phyloP scores from a whole-genome alignment of 225 moss, liverwort and hornwort genomes.

The Pseudoscleropodium purum region DNA sequence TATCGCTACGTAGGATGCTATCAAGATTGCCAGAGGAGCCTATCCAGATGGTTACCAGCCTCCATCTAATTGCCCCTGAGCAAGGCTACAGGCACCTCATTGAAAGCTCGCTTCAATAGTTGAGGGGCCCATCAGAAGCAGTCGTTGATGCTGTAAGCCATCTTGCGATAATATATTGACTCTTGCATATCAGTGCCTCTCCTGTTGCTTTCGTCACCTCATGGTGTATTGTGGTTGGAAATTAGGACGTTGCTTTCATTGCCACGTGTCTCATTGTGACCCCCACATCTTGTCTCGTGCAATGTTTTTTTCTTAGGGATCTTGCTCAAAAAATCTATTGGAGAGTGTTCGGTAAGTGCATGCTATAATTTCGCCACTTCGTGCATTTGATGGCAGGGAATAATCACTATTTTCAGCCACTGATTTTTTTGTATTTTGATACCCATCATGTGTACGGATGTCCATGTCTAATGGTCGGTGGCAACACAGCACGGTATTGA shows the following conservation, averaged over 20 bases:
- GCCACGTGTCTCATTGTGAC: not conserved
- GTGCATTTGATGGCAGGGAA: constrained; percentile 4
- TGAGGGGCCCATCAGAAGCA: constrained; percentile 24
- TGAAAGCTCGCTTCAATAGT: constrained; percentile 1
- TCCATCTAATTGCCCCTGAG: not conserved
- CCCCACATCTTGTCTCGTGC: not conserved
- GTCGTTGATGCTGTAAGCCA: constrained; percentile 32
- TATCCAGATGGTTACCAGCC: not conserved
- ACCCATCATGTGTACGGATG: not conserved
- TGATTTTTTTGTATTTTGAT: not conserved
- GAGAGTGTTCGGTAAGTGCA: constrained; percentile 42
- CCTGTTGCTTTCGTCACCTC: not conserved
- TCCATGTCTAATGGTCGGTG: not conserved
- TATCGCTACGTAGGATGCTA: too few relatives aligned
- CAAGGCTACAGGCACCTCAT: not conserved
- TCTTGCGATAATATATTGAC: not conserved
- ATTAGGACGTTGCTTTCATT: not conserved
- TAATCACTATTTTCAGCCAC: not conserved
- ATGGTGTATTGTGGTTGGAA: not conserved
- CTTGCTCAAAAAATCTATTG: constrained; percentile 58
- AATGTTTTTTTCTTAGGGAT: constrained; percentile 31
- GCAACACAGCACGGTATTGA: not conserved
- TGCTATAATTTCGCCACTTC: not conserved
- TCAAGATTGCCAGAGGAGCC: too few relatives aligned
- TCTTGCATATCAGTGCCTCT: not conserved